Percentiles rank a stretch among this genome's conserved stretches.
Conservation (phyloP, 2,329 filamentous ascomycete species). For the Annulohypoxylon truncatum region DNA sequence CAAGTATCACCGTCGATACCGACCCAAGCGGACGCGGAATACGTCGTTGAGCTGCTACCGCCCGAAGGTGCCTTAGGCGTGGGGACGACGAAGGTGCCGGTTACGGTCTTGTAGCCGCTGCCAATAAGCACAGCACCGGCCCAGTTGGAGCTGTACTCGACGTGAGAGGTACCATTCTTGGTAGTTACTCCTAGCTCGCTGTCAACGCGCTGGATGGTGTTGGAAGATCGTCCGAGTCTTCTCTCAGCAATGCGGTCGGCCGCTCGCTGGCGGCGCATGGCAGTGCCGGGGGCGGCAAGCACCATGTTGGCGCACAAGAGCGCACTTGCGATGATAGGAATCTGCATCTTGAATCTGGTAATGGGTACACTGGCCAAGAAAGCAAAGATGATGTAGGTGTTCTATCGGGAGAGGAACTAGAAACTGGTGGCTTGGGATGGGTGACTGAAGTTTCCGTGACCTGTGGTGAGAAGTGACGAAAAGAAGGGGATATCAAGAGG, state of each 20-base stretch:
- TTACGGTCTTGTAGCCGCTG: slow-evolving; percentile 63
- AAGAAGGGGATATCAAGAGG: slow-evolving; percentile 17
- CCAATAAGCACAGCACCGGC: slow-evolving; percentile 67
- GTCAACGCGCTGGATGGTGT: slow-evolving; percentile 49
- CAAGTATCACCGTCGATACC: slow-evolving; percentile 72
- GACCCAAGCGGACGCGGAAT: slow-evolving; percentile 67
- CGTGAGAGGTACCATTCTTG: slow-evolving; percentile 54
- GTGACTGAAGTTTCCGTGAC: slow-evolving; percentile 8
- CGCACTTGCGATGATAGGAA: slow-evolving; percentile 52
- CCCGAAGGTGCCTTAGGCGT: slow-evolving; percentile 56
- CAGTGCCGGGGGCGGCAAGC: slow-evolving; percentile 59
- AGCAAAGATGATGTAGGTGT: neutral
- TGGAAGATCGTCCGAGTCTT: slow-evolving; percentile 35
- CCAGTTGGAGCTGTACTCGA: slow-evolving; percentile 68
- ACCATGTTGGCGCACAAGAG: slow-evolving; percentile 56
- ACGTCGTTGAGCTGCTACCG: slow-evolving; percentile 49
- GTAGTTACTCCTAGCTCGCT: slow-evolving; percentile 43
- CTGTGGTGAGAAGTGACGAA: slow-evolving; percentile 9
- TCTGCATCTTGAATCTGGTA: slow-evolving; percentile 59
- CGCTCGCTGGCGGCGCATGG: slow-evolving; percentile 53
- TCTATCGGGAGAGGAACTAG: neutral
- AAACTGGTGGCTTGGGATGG: neutral
- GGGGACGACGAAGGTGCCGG: slow-evolving; percentile 65
- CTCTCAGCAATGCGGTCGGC: slow-evolving; percentile 46
- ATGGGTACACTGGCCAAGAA: neutral